Conservation (phyloP, 306 rosid species). For the Canavalia gladiata region DNA sequence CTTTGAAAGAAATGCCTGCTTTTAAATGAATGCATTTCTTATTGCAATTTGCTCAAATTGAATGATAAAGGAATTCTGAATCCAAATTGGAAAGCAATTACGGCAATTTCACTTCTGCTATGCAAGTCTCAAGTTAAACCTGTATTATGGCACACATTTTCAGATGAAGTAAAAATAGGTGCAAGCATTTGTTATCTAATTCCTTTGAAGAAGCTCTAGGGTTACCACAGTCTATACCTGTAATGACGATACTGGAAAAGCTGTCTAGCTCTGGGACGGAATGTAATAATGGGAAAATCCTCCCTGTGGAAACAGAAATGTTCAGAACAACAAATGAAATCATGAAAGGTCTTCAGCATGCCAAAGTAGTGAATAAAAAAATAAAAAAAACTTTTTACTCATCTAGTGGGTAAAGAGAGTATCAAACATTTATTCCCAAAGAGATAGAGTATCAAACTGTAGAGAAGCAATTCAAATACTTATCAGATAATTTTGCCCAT, state of each 20-base stretch:
- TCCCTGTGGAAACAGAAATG: conserved; percentile 73
- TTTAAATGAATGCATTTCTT: conserved; percentile 20
- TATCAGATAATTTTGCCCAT: conserved; percentile 18
- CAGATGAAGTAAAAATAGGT: conserved; percentile 23
- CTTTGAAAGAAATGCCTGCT: conserved; percentile 12
- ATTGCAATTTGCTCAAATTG: conserved; percentile 10
- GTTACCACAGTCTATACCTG: conserved; percentile 65
- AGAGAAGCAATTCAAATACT: conserved; percentile 39
- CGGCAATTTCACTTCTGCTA: neutral
- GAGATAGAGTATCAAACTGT: neutral
- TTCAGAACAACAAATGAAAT: conserved; percentile 38
- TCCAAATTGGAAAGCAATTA: conserved; percentile 44
- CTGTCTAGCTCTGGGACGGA: conserved; percentile 90
- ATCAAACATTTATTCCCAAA: conserved; percentile 1
- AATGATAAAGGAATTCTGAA: neutral
- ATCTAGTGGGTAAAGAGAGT: conserved; percentile 19
- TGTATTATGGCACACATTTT: conserved; percentile 11
- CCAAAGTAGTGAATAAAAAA: neutral
- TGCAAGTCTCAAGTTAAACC: conserved; percentile 26
- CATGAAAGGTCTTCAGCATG: conserved; percentile 38
- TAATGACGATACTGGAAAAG: conserved; percentile 98
- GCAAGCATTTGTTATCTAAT: conserved; percentile 34
- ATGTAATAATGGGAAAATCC: conserved; percentile 83
- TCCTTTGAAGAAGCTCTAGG: conserved; percentile 31
- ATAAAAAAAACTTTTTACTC: neutral